These are phyloP conservation scores for Acanthamoeba castellanii DNA, from an alignment of 208 protist species.

Conservation along the genomic window DNA sequence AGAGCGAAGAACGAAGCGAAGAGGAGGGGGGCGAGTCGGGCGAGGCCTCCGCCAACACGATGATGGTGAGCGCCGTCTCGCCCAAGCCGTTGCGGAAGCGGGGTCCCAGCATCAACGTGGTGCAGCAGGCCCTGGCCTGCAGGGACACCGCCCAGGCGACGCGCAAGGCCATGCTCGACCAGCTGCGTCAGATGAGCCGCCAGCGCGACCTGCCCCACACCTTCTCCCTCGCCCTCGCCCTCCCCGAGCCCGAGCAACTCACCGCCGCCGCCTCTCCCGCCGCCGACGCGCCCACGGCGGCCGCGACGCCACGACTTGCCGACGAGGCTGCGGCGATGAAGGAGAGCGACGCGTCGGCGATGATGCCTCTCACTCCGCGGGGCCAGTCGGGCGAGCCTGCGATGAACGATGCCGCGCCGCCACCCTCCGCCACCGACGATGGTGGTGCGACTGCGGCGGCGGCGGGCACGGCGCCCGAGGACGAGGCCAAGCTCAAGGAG, in stretches of 20 bases:
- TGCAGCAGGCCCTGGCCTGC: background rate
- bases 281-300: too few species aligned
- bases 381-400: too few species aligned
- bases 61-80: background rate
- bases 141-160: background rate
- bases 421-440: background rate
- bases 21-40: background rate
- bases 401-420: too few species aligned
- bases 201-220: background rate
- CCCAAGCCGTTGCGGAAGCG: background rate
- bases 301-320: too few species aligned
- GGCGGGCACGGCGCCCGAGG: background rate
- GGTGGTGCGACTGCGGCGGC: background rate
- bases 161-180: constrained; percentile 26
- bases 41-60: background rate
- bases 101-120: background rate
- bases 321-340: too few species aligned
- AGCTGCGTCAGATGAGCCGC: constrained; percentile 3
- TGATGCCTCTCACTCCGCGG: background rate
- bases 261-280: background rate
- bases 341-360: background rate
- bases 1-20: background rate
- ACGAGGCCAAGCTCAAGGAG: constrained; percentile 16
- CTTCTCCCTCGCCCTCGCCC: background rate
- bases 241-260: background rate